A percentile compares a stretch with the other conserved stretches of the same genome.
phyloP scores from a whole-genome alignment of 2,329 filamentous ascomycete genomes.

The Coniochaeta hoffmannii region DNA sequence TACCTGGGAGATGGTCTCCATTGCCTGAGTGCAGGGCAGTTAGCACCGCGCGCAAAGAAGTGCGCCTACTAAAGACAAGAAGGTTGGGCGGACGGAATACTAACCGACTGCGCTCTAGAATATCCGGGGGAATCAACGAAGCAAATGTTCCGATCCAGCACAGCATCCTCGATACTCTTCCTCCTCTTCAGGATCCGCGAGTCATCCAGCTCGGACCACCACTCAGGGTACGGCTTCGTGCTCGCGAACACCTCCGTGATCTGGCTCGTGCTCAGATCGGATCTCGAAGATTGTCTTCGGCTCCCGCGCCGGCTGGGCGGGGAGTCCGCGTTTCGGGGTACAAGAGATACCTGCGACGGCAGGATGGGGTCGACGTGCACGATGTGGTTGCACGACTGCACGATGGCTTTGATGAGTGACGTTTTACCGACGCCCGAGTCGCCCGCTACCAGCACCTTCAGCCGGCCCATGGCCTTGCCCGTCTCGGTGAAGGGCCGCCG shows the following conservation, averaged over 20 bases:
- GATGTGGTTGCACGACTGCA: constrained; percentile 82
- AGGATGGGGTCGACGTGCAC: constrained; percentile 76
- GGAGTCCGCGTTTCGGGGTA: constrained; percentile 7
- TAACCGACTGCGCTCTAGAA: constrained; percentile 43
- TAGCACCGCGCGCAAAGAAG: constrained; percentile 11
- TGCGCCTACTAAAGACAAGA: background rate
- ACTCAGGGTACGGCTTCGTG: constrained; percentile 76
- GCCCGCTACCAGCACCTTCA: constrained; percentile 86
- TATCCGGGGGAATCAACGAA: constrained; percentile 81
- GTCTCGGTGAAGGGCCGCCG: constrained; percentile 83
- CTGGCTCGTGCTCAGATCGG: constrained; percentile 15
- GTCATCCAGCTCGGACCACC: constrained; percentile 78
- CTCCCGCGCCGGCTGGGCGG: constrained; percentile 8
- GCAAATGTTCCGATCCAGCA: constrained; percentile 86
- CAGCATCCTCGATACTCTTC: constrained; percentile 65
- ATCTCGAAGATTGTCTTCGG: constrained; percentile 1
- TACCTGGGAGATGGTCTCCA: constrained; percentile 52
- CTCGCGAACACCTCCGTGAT: constrained; percentile 70
- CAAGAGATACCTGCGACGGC: constrained; percentile 11
- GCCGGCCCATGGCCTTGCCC: constrained; percentile 73
- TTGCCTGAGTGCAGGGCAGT: constrained; percentile 29
- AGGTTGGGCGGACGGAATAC: constrained; percentile 16
- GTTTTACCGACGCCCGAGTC: constrained; percentile 78
- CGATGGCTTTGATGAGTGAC: constrained; percentile 79
- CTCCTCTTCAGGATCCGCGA: constrained; percentile 49